Conservation (phyloP, 495 filamentous ascomycete genomes). For the Hamigera avellanea region DNA sequence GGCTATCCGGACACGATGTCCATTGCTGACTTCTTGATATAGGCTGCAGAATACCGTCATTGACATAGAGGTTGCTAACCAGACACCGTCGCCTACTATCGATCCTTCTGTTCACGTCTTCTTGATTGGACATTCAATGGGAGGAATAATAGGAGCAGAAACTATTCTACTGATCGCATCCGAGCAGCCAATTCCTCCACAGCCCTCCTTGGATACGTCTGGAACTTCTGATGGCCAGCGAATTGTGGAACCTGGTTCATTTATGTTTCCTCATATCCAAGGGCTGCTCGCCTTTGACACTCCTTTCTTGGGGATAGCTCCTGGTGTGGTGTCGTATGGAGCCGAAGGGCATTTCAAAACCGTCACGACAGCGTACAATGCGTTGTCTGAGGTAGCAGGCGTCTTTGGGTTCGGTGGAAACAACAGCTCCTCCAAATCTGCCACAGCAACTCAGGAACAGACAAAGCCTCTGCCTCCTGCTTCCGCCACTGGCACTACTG, state of each 20-base stretch:
- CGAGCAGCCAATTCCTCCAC: constrained; percentile 50
- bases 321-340: constrained; percentile 78
- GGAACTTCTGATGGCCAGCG: constrained; percentile 14
- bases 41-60: constrained; percentile 91
- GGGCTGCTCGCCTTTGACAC: constrained; percentile 93
- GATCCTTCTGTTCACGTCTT: constrained; percentile 80
- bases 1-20: too few species aligned
- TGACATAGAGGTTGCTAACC: constrained; percentile 76
- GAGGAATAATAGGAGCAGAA: constrained; percentile 91
- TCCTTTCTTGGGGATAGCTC: constrained; percentile 81
- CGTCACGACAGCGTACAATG: constrained; percentile 55
- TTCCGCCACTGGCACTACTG: constrained; percentile 19
- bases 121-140: constrained; percentile 90
- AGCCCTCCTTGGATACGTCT: constrained; percentile 9
- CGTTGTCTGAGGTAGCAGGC: constrained; percentile 51
- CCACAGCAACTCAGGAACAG: constrained; percentile 6
- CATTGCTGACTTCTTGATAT: too few species aligned
- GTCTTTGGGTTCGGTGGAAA: constrained; percentile 45
- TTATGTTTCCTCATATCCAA: constrained; percentile 60
- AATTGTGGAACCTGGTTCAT: constrained; percentile 21
- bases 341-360: constrained; percentile 77
- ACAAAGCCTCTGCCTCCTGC: constrained; percentile 16
- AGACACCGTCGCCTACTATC: constrained; percentile 76
- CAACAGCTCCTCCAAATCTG: constrained; percentile 7
- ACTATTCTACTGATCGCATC: constrained; percentile 57